Evolutionary conservation across 2,329 filamentous ascomycete species (phyloP), one percentile per base, ranked within the genome.

Genomic region (Aspergillus ustus): DNA sequence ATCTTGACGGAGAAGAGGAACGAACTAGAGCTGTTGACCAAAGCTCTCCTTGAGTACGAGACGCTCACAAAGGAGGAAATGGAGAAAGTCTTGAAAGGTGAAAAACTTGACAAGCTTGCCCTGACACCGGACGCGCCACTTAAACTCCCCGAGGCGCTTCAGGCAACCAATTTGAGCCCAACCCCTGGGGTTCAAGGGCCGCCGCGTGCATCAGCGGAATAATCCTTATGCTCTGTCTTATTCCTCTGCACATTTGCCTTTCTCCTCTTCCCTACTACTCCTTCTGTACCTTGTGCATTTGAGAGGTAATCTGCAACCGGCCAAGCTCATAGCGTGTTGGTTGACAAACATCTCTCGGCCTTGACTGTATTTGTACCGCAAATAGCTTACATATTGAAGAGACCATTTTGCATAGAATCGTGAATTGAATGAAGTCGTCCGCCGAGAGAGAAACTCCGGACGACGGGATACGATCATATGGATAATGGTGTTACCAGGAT

Each of bases 11-110:
- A 87, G 40, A 92, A 91, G 75, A 87, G 93, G 59, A 89, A 90
- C 62, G 94, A 97, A 76, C 85, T 99, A 7, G 94, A 99, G 70
- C 82, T 92, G 11, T 82, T 99, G 9, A 94, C 95, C 29, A 89
- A 93, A 72, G 95, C 93, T 6, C 84, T 99, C 9, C 88, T 99
- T 37, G 89, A 97, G 77, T 98, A 97, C 77, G 95, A 99, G 82
- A 97, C 93, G 0, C 81, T 99, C 55, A 90, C 91, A 75, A 91
- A 90, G 76, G 88, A 90, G 3, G 95, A 99, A 77, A 96, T 98
- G 65, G 88, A 93, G 76, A 92, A 91, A 81, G 91, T 98, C 6
- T 89, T 99, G 66, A 87, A 86, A 56, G 95, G 95, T 40, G 92
- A 97, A 79, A 89, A 91, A 73, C 81, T 99, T 43, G 83, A 88